These are phyloP conservation scores for Kwoniella dejecticola DNA, from an alignment of 768 basidiomycete species.

Conservation along the genomic window DNA sequence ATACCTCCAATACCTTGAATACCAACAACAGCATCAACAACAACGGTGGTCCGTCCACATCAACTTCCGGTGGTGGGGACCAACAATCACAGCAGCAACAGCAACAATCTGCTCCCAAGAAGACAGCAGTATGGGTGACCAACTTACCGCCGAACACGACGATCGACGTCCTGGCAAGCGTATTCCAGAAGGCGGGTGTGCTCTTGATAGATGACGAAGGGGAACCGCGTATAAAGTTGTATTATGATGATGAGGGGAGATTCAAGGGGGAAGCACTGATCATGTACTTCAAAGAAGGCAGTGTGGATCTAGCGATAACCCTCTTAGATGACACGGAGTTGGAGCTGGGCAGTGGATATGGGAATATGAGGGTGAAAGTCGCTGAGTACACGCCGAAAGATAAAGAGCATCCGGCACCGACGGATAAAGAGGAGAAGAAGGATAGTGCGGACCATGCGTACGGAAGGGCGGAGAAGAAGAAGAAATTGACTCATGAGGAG, in stretches of 20 bases:
- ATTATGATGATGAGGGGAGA: conserved; percentile 78
- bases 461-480: conserved; percentile 57
- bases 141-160: conserved; percentile 77
- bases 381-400: conserved; percentile 49
- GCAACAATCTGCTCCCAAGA: conserved; percentile 71
- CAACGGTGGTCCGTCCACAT: conserved; percentile 51
- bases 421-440: conserved; percentile 9
- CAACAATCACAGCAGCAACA: conserved; percentile 56
- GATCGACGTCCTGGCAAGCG: conserved; percentile 70
- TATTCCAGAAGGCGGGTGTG: conserved; percentile 89
- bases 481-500: conserved; percentile 53
- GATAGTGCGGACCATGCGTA: conserved; percentile 51
- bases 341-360: conserved; percentile 71
- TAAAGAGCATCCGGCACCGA: conserved; percentile 5
- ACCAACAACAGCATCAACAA: conserved; percentile 53
- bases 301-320: conserved; percentile 78
- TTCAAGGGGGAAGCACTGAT: conserved; percentile 95
- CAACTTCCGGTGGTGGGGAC: conserved; percentile 57
- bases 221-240: conserved; percentile 92
- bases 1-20: conserved; percentile 66
- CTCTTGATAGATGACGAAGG: conserved; percentile 91
- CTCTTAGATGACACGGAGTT: conserved; percentile 91
- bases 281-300: conserved; percentile 96
- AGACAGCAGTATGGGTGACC: conserved; percentile 89
- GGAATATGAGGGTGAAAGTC: conserved; percentile 53